Conservation (phyloP, 306 rosid genomes). For the Cyamopsis tetragonoloba region DNA sequence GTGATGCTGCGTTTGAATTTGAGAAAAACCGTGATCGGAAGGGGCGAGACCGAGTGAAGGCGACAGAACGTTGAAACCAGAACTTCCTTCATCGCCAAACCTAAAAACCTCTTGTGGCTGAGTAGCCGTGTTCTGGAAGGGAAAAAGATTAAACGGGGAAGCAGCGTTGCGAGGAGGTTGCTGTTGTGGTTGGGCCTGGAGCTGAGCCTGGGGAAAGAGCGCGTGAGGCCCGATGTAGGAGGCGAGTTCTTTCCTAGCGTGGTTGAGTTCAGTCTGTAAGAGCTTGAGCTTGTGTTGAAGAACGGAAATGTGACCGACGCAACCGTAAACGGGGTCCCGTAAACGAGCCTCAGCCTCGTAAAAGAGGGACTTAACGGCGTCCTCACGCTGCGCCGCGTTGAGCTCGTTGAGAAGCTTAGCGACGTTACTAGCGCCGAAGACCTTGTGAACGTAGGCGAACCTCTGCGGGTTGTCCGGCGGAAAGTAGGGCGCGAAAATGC, state of each 20-base stretch:
- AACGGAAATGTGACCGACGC: slow-evolving; percentile 25
- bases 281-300: slow-evolving; percentile 24
- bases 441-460: slow-evolving; percentile 65
- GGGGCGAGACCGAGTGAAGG: not conserved
- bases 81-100: not conserved
- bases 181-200: not conserved
- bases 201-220: not conserved
- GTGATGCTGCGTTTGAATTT: not conserved
- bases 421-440: slow-evolving; percentile 77
- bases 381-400: slow-evolving; percentile 49
- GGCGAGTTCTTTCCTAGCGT: slow-evolving; percentile 29
- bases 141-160: not conserved
- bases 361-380: slow-evolving; percentile 45
- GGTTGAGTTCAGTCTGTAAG: slow-evolving; percentile 20
- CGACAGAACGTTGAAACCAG: not conserved
- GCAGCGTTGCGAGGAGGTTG: not conserved
- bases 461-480: slow-evolving; percentile 79
- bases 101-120: not conserved
- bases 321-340: slow-evolving; percentile 38
- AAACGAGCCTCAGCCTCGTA: slow-evolving; percentile 44
- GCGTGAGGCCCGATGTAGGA: not conserved
- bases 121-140: not conserved
- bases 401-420: slow-evolving; percentile 63
- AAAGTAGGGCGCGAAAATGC: slow-evolving; percentile 77
- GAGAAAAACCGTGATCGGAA: not conserved